phyloP scores from a whole-genome alignment of 2,329 filamentous ascomycete genomes.

The Fusarium sp. region DNA sequence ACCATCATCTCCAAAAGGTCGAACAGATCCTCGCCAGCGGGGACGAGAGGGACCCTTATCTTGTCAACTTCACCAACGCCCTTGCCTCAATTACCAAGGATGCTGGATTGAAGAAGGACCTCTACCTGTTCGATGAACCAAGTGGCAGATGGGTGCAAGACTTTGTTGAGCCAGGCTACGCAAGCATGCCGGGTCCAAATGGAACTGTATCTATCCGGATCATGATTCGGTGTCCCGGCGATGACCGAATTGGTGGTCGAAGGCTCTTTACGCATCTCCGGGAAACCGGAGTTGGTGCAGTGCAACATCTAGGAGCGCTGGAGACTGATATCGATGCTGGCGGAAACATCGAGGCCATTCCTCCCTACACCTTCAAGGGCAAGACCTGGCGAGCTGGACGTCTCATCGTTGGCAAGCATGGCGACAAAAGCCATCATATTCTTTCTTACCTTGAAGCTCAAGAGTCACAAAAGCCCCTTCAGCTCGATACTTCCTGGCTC shows the following conservation, averaged over 20 bases:
- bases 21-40: slow-evolving; percentile 41
- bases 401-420: not conserved
- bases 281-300: slow-evolving; percentile 38
- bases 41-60: too few species aligned
- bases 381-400: not conserved
- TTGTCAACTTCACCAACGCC: not conserved
- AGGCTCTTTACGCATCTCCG: slow-evolving; percentile 44
- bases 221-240: slow-evolving; percentile 44
- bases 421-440: not conserved
- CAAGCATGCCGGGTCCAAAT: slow-evolving; percentile 50
- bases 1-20: slow-evolving; percentile 47
- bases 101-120: not conserved
- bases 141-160: slow-evolving; percentile 53
- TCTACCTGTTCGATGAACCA: too few species aligned
- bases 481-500: slow-evolving; percentile 43
- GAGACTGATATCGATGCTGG: not conserved
- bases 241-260: slow-evolving; percentile 38
- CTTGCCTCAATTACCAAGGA: not conserved
- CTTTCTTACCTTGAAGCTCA: slow-evolving; percentile 45
- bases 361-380: not conserved
- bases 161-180: slow-evolving; percentile 50
- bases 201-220: slow-evolving; percentile 45
- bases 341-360: slow-evolving; percentile 46
- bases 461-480: slow-evolving; percentile 46
- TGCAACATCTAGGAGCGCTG: slow-evolving; percentile 31